Conservation (phyloP, 2,329 filamentous ascomycete species). For the Lachnellula arida region DNA sequence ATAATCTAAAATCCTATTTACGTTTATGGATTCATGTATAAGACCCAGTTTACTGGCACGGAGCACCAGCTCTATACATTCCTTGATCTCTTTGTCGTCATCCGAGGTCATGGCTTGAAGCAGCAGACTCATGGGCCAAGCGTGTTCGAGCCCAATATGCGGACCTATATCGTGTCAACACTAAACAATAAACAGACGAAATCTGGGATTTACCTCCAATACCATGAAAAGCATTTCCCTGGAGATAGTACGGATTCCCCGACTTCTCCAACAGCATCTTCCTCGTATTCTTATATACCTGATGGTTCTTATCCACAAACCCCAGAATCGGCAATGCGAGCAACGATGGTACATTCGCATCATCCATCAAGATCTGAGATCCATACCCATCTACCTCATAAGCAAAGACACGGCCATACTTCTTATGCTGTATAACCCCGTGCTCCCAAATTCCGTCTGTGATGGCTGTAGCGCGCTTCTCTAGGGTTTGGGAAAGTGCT, state of each 20-base stretch:
- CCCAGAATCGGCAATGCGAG: slow-evolving; percentile 75
- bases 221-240: slow-evolving; percentile 71
- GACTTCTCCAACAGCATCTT: slow-evolving; percentile 48
- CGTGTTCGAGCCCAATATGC: slow-evolving; percentile 78
- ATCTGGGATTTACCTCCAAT: slow-evolving; percentile 67
- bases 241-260: slow-evolving; percentile 81
- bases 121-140: slow-evolving; percentile 95
- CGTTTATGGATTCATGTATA: slow-evolving; percentile 88
- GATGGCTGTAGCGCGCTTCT: slow-evolving; percentile 57
- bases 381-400: slow-evolving; percentile 88
- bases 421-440: slow-evolving; percentile 71
- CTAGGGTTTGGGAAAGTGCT: slow-evolving; percentile 51
- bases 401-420: slow-evolving; percentile 75
- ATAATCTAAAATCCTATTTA: slow-evolving; percentile 63
- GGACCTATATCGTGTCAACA: slow-evolving; percentile 39
- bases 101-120: slow-evolving; percentile 87
- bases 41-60: slow-evolving; percentile 71
- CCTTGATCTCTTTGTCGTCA: slow-evolving; percentile 74
- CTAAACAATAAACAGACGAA: not conserved
- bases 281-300: slow-evolving; percentile 82
- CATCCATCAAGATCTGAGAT: slow-evolving; percentile 79
- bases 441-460: slow-evolving; percentile 77
- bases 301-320: slow-evolving; percentile 60
- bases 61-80: slow-evolving; percentile 69
- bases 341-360: slow-evolving; percentile 80